These are phyloP conservation scores for Vitis hybrid DNA, from an alignment of 177 flowering plant genomes.

Conservation along the genomic window DNA sequence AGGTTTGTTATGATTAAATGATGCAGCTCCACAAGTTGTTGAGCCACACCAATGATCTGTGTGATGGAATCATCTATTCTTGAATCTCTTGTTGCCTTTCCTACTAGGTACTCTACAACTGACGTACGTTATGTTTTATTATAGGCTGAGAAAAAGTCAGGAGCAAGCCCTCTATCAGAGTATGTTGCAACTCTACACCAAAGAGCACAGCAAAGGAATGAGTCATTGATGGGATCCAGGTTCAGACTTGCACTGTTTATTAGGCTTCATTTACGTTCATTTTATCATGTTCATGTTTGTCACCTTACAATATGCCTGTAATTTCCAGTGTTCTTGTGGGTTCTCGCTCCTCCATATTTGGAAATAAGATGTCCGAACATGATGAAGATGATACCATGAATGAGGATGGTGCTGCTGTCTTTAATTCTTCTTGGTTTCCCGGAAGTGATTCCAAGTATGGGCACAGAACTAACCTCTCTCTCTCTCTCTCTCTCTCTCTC, in stretches of 20 bases:
- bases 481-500: neutral
- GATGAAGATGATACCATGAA: constrained; percentile 40
- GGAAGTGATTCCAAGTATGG: constrained; percentile 57
- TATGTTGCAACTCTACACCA: constrained; percentile 52
- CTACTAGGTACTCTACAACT: too few relatives aligned
- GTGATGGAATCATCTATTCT: too few relatives aligned
- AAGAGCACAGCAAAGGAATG: constrained; percentile 64
- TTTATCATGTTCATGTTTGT: neutral
- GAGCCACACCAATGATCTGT: too few relatives aligned
- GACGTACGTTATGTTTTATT: neutral
- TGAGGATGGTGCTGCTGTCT: constrained; percentile 51
- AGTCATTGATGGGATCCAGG: constrained; percentile 74
- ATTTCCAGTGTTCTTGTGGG: constrained; percentile 78
- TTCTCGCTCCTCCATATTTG: constrained; percentile 56
- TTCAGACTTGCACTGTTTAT: constrained; percentile 12
- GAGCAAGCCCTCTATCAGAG: constrained; percentile 67
- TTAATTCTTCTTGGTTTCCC: constrained; percentile 78
- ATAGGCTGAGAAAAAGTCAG: constrained; percentile 68
- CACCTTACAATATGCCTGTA: neutral
- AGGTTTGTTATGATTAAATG: too few relatives aligned
- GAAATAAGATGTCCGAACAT: constrained; percentile 31
- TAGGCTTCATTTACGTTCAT: neutral
- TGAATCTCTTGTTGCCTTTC: neutral
- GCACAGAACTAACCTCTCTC: neutral
- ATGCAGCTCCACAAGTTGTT: too few relatives aligned